Conservation (phyloP, 495 filamentous ascomycete species). For the Tuber microsphaerosporum region DNA sequence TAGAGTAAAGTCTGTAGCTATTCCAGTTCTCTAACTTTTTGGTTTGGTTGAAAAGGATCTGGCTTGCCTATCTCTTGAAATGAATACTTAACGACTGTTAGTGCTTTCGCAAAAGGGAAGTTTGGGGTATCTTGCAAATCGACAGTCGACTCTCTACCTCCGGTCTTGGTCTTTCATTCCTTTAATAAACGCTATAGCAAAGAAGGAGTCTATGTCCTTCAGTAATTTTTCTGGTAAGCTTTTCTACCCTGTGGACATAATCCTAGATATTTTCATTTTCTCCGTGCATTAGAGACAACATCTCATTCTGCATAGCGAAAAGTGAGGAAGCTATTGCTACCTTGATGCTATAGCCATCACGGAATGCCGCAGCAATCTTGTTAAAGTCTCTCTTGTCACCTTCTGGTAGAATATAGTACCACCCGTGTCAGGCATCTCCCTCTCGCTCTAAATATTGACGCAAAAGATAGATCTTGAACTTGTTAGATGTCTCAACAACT, state of each 20-base stretch:
- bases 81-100: background rate
- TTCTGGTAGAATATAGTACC: no score
- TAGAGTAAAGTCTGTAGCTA: no score
- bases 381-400: no score
- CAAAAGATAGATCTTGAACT: no score
- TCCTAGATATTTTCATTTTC: background rate
- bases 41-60: background rate
- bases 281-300: background rate
- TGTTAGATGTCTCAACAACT: no score
- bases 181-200: background rate
- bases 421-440: no score
- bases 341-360: no score
- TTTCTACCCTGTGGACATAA: background rate
- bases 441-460: no score
- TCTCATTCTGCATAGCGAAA: background rate
- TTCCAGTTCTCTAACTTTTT: no score
- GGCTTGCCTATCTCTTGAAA: background rate
- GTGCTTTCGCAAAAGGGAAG: background rate
- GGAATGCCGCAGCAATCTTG: no score
- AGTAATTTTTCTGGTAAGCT: background rate
- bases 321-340: background rate
- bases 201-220: background rate
- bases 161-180: background rate
- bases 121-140: background rate
- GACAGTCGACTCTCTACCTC: background rate